Conservation (phyloP, 2,329 filamentous ascomycete genomes). For the Penicillium sp. region DNA sequence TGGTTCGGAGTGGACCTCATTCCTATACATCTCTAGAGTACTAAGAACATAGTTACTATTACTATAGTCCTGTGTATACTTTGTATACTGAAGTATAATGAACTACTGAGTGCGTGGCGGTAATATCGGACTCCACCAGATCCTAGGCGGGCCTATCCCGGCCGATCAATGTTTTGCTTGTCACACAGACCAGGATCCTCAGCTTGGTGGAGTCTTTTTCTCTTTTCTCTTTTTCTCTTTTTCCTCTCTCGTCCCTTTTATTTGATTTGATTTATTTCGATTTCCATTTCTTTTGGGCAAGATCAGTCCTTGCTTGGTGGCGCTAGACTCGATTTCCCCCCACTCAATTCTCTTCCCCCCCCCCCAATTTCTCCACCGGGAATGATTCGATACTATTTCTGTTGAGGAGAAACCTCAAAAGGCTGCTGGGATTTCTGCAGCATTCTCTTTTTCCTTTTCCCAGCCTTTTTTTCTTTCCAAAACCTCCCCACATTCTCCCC, state of each 20-base stretch:
- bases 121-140: slow-evolving; percentile 11
- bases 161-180: slow-evolving; percentile 21
- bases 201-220: slow-evolving; percentile 19
- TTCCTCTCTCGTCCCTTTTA: slow-evolving; percentile 21
- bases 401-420: slow-evolving; percentile 31
- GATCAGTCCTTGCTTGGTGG: slow-evolving; percentile 19
- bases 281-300: slow-evolving; percentile 3
- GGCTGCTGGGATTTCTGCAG: slow-evolving; percentile 11
- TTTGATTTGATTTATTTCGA: slow-evolving; percentile 14
- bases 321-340: slow-evolving; percentile 19
- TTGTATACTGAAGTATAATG: too few relatives aligned
- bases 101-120: slow-evolving; percentile 11
- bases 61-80: too few relatives aligned
- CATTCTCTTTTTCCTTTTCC: not conserved
- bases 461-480: slow-evolving; percentile 12
- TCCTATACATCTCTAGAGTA: too few relatives aligned
- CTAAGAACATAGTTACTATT: too few relatives aligned
- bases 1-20: slow-evolving; percentile 9
- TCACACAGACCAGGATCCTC: slow-evolving; percentile 26
- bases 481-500: slow-evolving; percentile 8
- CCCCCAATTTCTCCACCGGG: slow-evolving; percentile 12
- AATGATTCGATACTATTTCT: slow-evolving; percentile 17
- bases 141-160: slow-evolving; percentile 18
- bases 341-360: slow-evolving; percentile 15
- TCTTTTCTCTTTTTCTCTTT: slow-evolving; percentile 13